A percentile compares a stretch with the other conserved stretches of the same genome.
phyloP scores from a whole-genome alignment of 495 filamentous ascomycete species.

The Tuber umbilicatum region DNA sequence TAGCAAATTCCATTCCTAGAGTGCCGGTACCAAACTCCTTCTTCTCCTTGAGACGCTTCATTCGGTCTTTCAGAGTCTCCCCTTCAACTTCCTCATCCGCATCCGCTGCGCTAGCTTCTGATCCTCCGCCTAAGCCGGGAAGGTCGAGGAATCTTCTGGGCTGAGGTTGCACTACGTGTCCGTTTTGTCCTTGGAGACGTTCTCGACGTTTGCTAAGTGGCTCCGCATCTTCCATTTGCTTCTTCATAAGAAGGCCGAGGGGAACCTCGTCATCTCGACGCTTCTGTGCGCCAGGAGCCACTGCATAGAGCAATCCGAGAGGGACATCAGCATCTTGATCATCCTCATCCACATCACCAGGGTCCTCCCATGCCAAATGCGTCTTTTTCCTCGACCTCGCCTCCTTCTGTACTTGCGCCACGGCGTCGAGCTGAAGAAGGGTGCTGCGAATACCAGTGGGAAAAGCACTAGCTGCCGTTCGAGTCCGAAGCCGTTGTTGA shows the following conservation, averaged over 20 bases:
- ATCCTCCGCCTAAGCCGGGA: conserved; percentile 41
- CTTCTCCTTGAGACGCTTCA: conserved; percentile 59
- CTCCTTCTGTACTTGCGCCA: conserved; percentile 77
- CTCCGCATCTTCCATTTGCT: conserved; percentile 84
- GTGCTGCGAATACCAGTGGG: conserved; percentile 81
- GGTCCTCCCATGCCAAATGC: conserved; percentile 84
- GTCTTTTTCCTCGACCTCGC: conserved; percentile 66
- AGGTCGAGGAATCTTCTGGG: conserved; percentile 46
- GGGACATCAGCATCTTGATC: conserved; percentile 75
- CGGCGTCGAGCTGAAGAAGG: conserved; percentile 80
- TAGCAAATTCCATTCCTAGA: conserved; percentile 73
- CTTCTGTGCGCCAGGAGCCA: conserved; percentile 45
- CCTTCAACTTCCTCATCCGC: conserved; percentile 55
- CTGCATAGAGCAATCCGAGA: conserved; percentile 63
- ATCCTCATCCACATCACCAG: conserved; percentile 49
- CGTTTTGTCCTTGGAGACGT: conserved; percentile 56
- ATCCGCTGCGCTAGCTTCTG: conserved; percentile 40
- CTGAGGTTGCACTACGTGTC: conserved; percentile 9
- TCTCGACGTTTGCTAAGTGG: conserved; percentile 74
- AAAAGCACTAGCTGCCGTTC: conserved; percentile 58
- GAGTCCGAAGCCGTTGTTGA: conserved; percentile 67
- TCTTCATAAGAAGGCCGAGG: conserved; percentile 74
- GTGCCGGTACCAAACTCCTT: conserved; percentile 59
- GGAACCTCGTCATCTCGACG: conserved; percentile 59
- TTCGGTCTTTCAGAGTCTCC: conserved; percentile 72